These are phyloP conservation scores for Dimocarpus longan DNA, from an alignment of 345 rosid species.

Conservation along the genomic window DNA sequence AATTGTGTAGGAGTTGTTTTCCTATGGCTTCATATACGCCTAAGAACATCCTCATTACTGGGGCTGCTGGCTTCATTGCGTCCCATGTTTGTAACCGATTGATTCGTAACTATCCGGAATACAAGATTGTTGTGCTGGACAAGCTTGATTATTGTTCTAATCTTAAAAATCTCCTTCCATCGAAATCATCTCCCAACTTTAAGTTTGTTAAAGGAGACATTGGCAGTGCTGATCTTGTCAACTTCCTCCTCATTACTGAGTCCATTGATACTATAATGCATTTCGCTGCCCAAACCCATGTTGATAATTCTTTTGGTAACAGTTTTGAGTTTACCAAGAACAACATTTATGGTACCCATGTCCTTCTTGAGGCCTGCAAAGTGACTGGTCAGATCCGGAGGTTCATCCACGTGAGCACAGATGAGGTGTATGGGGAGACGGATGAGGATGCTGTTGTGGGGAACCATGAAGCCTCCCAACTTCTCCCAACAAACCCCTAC, in stretches of 20 bases:
- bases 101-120: conserved; percentile 55
- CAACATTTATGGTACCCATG: conserved; percentile 73
- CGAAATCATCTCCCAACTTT: conserved; percentile 46
- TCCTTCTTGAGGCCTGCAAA: conserved; percentile 70
- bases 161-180: conserved; percentile 57
- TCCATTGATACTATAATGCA: conserved; percentile 78
- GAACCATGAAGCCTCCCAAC: conserved; percentile 74
- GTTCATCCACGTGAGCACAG: conserved; percentile 76
- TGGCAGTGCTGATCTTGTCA: conserved; percentile 71
- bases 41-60: conserved; percentile 67
- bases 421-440: conserved; percentile 74
- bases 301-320: conserved; percentile 71
- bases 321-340: conserved; percentile 76
- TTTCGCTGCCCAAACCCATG: conserved; percentile 77
- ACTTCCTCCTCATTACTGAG: conserved; percentile 63
- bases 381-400: conserved; percentile 64
- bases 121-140: conserved; percentile 69
- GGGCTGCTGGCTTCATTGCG: conserved; percentile 77
- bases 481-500: conserved; percentile 69
- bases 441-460: conserved; percentile 75
- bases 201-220: conserved; percentile 73
- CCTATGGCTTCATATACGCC: conserved; percentile 48
- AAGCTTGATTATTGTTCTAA: conserved; percentile 76
- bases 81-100: conserved; percentile 73
- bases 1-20: conserved; percentile 18